Evolutionary conservation across 805 yeast species (phyloP).

Genomic region (Clavispora phyllophila): DNA sequence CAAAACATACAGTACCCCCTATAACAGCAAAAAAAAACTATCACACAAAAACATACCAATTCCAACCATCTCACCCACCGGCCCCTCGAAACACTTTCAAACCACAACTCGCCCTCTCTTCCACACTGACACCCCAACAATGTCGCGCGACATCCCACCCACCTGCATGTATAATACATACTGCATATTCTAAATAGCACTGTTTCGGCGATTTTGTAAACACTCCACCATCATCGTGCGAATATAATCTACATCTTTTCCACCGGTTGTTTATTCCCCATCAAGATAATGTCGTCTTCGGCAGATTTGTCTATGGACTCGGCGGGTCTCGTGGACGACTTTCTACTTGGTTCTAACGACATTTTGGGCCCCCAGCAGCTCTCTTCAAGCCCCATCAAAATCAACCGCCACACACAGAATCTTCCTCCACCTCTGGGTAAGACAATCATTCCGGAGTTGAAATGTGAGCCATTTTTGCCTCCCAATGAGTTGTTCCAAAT

Average conservation of each 20-base stretch:
- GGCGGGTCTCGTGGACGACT: conserved; percentile 14
- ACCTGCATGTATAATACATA: no score
- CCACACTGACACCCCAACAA: background rate
- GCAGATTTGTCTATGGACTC: conserved; percentile 14
- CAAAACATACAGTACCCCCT: no score
- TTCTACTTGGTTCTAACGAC: conserved; percentile 10
- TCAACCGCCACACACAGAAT: background rate
- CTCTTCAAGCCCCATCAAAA: conserved; percentile 11
- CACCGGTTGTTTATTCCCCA: conserved; percentile 25
- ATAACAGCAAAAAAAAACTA: no score
- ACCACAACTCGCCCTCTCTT: no score
- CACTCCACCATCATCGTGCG: conserved; percentile 1
- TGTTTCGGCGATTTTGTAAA: background rate
- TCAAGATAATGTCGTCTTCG: conserved; percentile 12
- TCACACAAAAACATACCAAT: no score
- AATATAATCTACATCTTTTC: background rate
- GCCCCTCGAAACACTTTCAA: no score
- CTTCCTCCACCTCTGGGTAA: background rate
- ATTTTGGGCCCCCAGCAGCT: conserved; percentile 7
- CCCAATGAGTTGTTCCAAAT: conserved; percentile 31
- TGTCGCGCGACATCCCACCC: background rate
- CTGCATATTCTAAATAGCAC: background rate
- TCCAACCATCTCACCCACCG: no score
- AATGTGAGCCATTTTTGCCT: conserved; percentile 8
- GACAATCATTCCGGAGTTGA: conserved; percentile 9